phyloP scores from a whole-genome alignment of 2,329 filamentous ascomycete species.

The Pyrenophora graminea region DNA sequence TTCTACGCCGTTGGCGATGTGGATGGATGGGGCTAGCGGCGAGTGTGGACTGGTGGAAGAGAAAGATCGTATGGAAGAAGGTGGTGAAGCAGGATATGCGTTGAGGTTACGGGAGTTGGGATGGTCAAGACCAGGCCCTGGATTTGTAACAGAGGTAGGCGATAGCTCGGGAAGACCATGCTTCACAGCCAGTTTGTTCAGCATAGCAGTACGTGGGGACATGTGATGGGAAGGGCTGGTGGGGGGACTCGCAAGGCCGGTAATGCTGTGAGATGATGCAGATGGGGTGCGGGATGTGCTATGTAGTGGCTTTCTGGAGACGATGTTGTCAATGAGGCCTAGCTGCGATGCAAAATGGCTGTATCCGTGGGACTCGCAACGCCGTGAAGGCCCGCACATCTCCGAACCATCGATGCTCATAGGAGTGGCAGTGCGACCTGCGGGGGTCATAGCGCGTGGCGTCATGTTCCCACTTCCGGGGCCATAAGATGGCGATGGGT shows the following conservation, averaged over 20 bases:
- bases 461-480: slow-evolving; percentile 14
- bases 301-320: neutral
- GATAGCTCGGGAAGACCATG: slow-evolving; percentile 19
- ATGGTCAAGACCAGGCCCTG: neutral
- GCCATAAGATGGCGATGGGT: slow-evolving; percentile 34
- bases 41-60: neutral
- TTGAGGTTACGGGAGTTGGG: slow-evolving; percentile 4
- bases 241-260: slow-evolving; percentile 10
- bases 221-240: slow-evolving; percentile 21
- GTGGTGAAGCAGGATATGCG: neutral
- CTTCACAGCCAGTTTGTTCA: slow-evolving; percentile 28
- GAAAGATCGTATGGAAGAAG: neutral
- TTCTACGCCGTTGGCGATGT: slow-evolving; percentile 39
- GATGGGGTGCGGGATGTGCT: slow-evolving; percentile 1
- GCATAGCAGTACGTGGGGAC: slow-evolving; percentile 35
- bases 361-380: slow-evolving; percentile 19
- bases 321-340: slow-evolving; percentile 21
- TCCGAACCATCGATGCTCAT: slow-evolving; percentile 36
- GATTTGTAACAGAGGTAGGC: slow-evolving; percentile 1
- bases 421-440: slow-evolving; percentile 17
- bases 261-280: neutral
- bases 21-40: slow-evolving; percentile 14
- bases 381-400: slow-evolving; percentile 25
- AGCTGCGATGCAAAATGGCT: slow-evolving; percentile 17
- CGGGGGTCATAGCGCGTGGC: slow-evolving; percentile 16